Percentiles rank a stretch among this genome's conserved stretches.
Conservation (phyloP, 257 asterid species). For the Solanum peruvianum region DNA sequence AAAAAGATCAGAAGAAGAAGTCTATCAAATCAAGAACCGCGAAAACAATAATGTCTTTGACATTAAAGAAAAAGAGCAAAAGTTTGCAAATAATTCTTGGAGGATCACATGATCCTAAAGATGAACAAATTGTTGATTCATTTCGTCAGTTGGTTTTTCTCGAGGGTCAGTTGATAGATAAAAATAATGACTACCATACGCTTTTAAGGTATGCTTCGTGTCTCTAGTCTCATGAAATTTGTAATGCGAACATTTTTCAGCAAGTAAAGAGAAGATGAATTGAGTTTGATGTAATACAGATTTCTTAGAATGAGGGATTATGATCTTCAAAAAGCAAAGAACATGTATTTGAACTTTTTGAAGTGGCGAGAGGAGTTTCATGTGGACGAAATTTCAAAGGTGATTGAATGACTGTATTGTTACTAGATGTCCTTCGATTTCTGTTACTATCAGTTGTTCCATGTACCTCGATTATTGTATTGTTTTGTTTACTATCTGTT, state of each 20-base stretch:
- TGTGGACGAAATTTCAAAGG: conserved; percentile 46
- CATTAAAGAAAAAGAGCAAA: conserved; percentile 28
- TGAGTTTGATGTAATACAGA: conserved; percentile 20
- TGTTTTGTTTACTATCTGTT: not conserved
- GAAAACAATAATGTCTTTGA: conserved; percentile 21
- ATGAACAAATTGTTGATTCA: conserved; percentile 35
- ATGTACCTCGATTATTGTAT: not conserved
- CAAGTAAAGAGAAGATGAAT: not conserved
- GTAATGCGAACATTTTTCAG: not conserved
- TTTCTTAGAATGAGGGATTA: conserved; percentile 71
- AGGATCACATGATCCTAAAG: conserved; percentile 42
- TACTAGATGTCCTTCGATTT: not conserved
- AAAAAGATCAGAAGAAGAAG: conserved; percentile 2
- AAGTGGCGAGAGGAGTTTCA: conserved; percentile 64
- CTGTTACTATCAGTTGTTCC: not conserved
- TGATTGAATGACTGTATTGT: not conserved
- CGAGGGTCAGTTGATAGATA: conserved; percentile 28
- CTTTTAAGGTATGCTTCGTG: conserved; percentile 36
- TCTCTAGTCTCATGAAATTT: not conserved
- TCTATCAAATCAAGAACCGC: not conserved
- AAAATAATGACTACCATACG: conserved; percentile 51
- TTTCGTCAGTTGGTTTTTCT: conserved; percentile 43
- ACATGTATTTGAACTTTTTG: conserved; percentile 37
- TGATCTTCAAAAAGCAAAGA: conserved; percentile 44
- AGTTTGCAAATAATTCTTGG: conserved; percentile 18